Base-by-base conservation (phyloP, 2,329 filamentous ascomycete genomes). In the Exophiala bonariae region DNA sequence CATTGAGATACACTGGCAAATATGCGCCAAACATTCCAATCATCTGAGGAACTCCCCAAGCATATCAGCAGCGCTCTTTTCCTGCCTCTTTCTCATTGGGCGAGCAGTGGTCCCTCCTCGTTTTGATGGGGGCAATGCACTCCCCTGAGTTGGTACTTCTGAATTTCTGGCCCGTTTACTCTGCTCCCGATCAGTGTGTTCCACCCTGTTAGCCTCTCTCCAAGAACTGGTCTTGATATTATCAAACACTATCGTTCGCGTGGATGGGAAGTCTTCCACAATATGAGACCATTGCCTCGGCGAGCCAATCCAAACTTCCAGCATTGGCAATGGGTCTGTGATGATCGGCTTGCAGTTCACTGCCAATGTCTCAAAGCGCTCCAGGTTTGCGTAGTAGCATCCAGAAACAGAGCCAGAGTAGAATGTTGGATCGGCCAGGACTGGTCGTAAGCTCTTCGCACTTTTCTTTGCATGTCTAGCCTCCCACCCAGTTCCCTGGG, bases 401-500 rank as follows among this genome's bases (percentile, higher is more conserved):
- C 57, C 54, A 4, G 55, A 55, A 13, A 57, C 32, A 5, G 49
- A 49, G 10, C 51, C 56, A n/a, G 34, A 34, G 16, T 43, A 39
- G 37, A 55, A 58, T 9, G 47, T 26, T 13, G 35, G 28, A 32
- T 52, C 45, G 59, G 66, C 65, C 57, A 64, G 62, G 55, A 66
- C 59, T 39, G 65, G 65, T 37, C 66, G 47, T 26, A 60, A 36
- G 36, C 48, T 53, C 40, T 58, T 60, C 10, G 51, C 57, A 48
- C 58, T 59, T 41, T 41, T 46, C 35, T 60, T 60, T 1, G 57
- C 52, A 23, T 50, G 53, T 45, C 47, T 41, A 4, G 56, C 49
- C 35, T 58, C 54, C 67, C 67, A 69, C 7, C 65, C 66, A 41
- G 60, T 49, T 9, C 49, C 39, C 17, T 50, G 47, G 16, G 57